phyloP scores from a whole-genome alignment of 257 asterid species.

The Solanum appendiculatum region DNA sequence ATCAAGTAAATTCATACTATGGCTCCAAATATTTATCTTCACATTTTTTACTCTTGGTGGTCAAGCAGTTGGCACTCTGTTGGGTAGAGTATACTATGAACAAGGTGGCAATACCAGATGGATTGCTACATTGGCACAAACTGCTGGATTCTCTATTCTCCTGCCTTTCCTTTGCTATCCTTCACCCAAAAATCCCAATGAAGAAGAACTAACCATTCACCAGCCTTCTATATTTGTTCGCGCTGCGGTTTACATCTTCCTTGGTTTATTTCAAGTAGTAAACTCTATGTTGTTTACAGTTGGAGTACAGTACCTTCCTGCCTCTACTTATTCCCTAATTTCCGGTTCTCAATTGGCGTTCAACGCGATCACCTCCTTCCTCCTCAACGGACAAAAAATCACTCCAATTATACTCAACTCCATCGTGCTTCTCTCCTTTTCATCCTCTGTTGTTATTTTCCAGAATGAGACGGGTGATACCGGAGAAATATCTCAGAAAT shows the following conservation, averaged over 20 bases:
- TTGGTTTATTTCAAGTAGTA: conserved; percentile 7
- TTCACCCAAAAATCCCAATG: not conserved
- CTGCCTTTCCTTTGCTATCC: not conserved
- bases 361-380: conserved; percentile 31
- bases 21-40: conserved; percentile 1
- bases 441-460: conserved; percentile 25
- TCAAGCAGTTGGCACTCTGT: not conserved
- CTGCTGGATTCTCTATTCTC: conserved; percentile 2
- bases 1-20: not conserved
- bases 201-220: not conserved
- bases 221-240: not conserved
- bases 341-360: conserved; percentile 32
- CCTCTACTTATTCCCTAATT: conserved; percentile 27
- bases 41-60: not conserved
- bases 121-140: conserved; percentile 3
- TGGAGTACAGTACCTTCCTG: conserved; percentile 29
- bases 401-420: conserved; percentile 22
- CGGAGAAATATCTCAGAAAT: not conserved
- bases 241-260: not conserved
- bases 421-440: conserved; percentile 25
- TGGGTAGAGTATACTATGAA: conserved; percentile 1
- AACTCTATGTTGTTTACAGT: conserved; percentile 11
- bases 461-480: not conserved
- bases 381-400: conserved; percentile 28
- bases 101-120: conserved; percentile 7